Percentiles rank a stretch among this genome's conserved stretches.
Evolutionary conservation across 2,329 filamentous ascomycete species (phyloP).

Genomic region (Phaeosphaeriaceae sp.): DNA sequence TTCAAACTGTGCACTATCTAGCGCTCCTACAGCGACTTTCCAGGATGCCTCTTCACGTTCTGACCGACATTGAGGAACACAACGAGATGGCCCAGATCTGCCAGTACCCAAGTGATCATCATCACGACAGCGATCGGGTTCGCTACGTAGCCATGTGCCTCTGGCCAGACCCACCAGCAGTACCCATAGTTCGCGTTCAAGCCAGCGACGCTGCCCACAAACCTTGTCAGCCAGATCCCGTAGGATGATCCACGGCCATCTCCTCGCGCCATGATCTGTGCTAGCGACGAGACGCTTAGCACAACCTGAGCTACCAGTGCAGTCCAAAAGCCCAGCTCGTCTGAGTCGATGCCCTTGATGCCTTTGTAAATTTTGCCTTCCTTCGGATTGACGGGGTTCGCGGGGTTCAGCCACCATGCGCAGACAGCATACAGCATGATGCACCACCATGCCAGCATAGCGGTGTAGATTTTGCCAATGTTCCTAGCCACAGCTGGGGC

Average conservation of each 20-base stretch:
- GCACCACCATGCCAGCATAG: slow-evolving; percentile 49
- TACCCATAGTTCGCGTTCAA: slow-evolving; percentile 55
- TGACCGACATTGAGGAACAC: slow-evolving; percentile 39
- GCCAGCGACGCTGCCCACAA: slow-evolving; percentile 82
- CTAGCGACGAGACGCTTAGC: slow-evolving; percentile 51
- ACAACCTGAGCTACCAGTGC: slow-evolving; percentile 56
- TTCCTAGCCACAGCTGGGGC: slow-evolving; percentile 53
- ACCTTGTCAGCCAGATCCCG: slow-evolving; percentile 83
- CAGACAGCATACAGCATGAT: slow-evolving; percentile 55
- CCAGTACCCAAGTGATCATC: slow-evolving; percentile 50
- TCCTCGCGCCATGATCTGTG: slow-evolving; percentile 56
- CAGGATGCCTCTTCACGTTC: background rate
- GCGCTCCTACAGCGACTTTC: background rate
- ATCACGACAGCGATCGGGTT: slow-evolving; percentile 56
- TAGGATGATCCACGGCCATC: slow-evolving; percentile 61
- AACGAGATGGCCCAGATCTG: slow-evolving; percentile 58
- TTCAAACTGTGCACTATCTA: background rate
- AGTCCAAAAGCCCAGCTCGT: slow-evolving; percentile 61
- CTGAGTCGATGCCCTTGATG: slow-evolving; percentile 55
- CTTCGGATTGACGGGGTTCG: slow-evolving; percentile 57
- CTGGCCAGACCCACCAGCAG: slow-evolving; percentile 60
- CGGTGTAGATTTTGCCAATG: slow-evolving; percentile 47
- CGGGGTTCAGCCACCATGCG: slow-evolving; percentile 56
- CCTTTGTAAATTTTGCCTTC: slow-evolving; percentile 44
- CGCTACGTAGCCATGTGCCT: slow-evolving; percentile 58